Evolutionary conservation across 805 yeast species (phyloP).

Genomic region (Phaffomyces opuntiae): DNA sequence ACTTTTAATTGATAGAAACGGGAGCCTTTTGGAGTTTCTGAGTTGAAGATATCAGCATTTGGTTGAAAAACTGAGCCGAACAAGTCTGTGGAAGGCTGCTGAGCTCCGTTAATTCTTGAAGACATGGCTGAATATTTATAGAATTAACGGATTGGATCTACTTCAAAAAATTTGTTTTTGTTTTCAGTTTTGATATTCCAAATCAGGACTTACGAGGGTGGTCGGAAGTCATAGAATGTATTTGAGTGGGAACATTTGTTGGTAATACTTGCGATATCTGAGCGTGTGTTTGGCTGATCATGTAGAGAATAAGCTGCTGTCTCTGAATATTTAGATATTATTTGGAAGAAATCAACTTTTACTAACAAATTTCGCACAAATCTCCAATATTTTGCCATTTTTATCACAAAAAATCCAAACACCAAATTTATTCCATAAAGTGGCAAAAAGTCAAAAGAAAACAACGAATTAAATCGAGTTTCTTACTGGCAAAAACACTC

Average conservation of each 20-base stretch:
- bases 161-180: constrained; percentile 1
- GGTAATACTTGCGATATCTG: too few species aligned
- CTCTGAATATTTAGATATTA: too few species aligned
- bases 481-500: not conserved
- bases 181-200: not conserved
- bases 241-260: too few species aligned
- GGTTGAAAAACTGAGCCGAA: constrained; percentile 21
- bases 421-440: not conserved
- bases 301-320: too few species aligned
- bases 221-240: not conserved
- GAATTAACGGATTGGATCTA: not conserved
- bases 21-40: constrained; percentile 11
- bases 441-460: constrained; percentile 5
- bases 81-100: constrained; percentile 18
- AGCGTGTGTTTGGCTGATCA: too few species aligned
- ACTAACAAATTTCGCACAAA: not conserved
- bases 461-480: too few species aligned
- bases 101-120: constrained; percentile 12
- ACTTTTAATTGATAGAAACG: constrained; percentile 18
- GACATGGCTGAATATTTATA: constrained; percentile 7
- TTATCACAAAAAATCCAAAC: not conserved
- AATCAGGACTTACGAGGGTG: not conserved
- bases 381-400: not conserved
- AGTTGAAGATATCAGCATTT: constrained; percentile 18
- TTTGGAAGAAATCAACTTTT: too few species aligned